Conservation (phyloP, 225 moss, liverwort and hornwort genomes). For the Pseudisothecium myosuroides region DNA sequence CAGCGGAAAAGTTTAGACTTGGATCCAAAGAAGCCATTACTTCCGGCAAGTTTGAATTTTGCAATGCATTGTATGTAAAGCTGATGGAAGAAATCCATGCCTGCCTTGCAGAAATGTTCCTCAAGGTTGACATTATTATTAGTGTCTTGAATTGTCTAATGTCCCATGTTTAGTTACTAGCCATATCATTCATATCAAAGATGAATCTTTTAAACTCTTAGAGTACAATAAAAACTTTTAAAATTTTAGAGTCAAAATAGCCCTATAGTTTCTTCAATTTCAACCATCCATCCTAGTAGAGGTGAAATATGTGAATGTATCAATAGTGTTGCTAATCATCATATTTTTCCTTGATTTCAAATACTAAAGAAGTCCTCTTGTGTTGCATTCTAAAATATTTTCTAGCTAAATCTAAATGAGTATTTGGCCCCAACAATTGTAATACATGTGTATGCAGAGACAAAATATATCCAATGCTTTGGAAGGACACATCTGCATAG, state of each 20-base stretch:
- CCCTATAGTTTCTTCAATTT: fast-evolving
- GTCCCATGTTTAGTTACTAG: background rate
- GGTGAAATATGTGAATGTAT: background rate
- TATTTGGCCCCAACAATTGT: background rate
- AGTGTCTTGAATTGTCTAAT: background rate
- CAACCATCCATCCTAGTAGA: background rate
- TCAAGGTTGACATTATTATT: constrained; percentile 40
- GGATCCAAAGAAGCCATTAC: constrained; percentile 39
- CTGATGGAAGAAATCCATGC: constrained; percentile 61
- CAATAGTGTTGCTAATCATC: background rate
- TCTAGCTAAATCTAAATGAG: background rate
- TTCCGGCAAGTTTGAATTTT: constrained; percentile 87
- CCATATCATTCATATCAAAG: too few relatives aligned
- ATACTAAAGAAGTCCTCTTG: background rate
- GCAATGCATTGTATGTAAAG: constrained; percentile 66
- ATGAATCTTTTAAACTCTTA: background rate
- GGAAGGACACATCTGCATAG: background rate
- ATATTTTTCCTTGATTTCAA: background rate
- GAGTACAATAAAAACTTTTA: background rate
- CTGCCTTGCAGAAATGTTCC: constrained; percentile 51
- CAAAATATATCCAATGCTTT: background rate
- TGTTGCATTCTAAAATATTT: too few relatives aligned
- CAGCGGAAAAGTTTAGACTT: constrained; percentile 50
- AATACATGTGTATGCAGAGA: background rate
- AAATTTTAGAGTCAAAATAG: background rate